Percentiles rank a stretch among this genome's conserved stretches.
These are phyloP conservation scores for Sphaerulina musiva DNA, from an alignment of 2,329 filamentous ascomycete genomes.

Conservation along the genomic window DNA sequence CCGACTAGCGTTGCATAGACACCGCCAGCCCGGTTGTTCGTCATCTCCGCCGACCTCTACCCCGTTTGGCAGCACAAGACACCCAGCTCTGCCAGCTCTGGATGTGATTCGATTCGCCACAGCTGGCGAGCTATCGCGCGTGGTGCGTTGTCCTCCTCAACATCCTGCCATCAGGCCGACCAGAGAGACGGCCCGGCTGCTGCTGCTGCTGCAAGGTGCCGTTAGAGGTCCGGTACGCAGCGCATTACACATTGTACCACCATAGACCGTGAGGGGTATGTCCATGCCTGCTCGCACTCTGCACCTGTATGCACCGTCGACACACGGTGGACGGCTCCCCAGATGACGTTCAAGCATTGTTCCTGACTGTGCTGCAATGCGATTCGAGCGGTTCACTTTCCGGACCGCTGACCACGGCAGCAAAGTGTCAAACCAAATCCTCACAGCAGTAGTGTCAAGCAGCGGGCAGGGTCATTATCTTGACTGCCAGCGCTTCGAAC, in stretches of 20 bases:
- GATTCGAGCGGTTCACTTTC: constrained; percentile 10
- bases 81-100: constrained; percentile 11
- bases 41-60: background rate
- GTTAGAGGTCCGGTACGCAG: constrained; percentile 13
- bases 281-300: constrained; percentile 14
- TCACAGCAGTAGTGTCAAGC: constrained; percentile 1
- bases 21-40: constrained; percentile 3
- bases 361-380: constrained; percentile 6
- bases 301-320: constrained; percentile 12
- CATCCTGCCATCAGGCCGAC: constrained; percentile 1
- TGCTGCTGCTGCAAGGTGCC: constrained; percentile 21
- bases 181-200: constrained; percentile 9
- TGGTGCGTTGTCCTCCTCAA: constrained; percentile 20
- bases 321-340: constrained; percentile 17
- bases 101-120: constrained; percentile 20
- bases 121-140: constrained; percentile 1
- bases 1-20: constrained; percentile 10
- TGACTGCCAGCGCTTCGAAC: constrained; percentile 14
- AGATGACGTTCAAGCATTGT: constrained; percentile 7
- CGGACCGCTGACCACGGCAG: constrained; percentile 18
- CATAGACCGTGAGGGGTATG: constrained; percentile 16
- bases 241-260: constrained; percentile 15
- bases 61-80: constrained; percentile 11
- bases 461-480: constrained; percentile 7
- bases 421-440: constrained; percentile 1